These are phyloP conservation scores for Cladophialophora immunda DNA, from an alignment of 2,329 filamentous ascomycete genomes.

Conservation along the genomic window DNA sequence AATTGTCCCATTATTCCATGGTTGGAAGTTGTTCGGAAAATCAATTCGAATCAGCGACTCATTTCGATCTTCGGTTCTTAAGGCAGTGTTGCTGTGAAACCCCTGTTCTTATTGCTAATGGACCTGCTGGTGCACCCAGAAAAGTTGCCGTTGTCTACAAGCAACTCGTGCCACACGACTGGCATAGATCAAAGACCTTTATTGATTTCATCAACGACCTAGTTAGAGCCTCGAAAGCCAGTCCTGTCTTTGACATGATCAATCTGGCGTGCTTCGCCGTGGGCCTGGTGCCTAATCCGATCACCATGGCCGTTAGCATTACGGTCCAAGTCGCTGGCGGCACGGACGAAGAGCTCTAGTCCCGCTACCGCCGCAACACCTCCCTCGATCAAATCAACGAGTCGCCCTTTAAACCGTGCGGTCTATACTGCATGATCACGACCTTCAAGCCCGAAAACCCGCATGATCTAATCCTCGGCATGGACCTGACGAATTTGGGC, in stretches of 20 bases:
- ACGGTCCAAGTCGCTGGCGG: conserved; percentile 30
- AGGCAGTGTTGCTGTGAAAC: too few species aligned
- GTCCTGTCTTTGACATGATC: conserved; percentile 38
- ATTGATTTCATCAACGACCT: conserved; percentile 59
- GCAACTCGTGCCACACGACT: too few species aligned
- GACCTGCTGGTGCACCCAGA: too few species aligned
- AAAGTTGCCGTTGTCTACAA: too few species aligned
- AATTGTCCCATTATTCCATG: too few species aligned
- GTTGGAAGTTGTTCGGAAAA: too few species aligned
- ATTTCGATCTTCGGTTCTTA: too few species aligned
- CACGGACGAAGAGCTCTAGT: conserved; percentile 33
- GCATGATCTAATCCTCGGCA: conserved; percentile 35
- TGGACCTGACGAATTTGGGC: conserved; percentile 46
- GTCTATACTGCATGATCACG: conserved; percentile 65
- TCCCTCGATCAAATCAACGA: conserved; percentile 67
- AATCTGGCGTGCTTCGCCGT: conserved; percentile 38
- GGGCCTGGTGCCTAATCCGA: conserved; percentile 35
- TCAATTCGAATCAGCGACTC: too few species aligned
- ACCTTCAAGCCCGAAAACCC: conserved; percentile 58
- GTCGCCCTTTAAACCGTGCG: conserved; percentile 65
- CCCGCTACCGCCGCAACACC: conserved; percentile 54
- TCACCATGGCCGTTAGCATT: conserved; percentile 36
- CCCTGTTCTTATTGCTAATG: too few species aligned
- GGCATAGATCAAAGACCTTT: conserved; percentile 61
- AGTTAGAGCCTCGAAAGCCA: conserved; percentile 43